Conservation (phyloP, 768 basidiomycete species). For the Megacollybia marginata region DNA sequence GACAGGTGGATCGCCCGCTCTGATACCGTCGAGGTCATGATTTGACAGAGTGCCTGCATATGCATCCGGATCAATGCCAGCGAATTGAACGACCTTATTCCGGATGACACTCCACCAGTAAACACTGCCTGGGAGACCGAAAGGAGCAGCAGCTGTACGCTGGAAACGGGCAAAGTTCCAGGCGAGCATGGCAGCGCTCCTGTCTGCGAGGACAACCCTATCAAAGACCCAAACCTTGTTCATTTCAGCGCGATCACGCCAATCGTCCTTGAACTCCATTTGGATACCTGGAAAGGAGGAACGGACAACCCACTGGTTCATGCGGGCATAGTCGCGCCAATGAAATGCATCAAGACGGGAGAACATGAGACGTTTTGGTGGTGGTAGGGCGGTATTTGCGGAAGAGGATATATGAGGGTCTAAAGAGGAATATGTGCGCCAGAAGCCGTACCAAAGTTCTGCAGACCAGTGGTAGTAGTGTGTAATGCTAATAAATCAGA, state of each 20-base stretch:
- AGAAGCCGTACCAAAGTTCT: slow-evolving; percentile 87
- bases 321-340: slow-evolving; percentile 87
- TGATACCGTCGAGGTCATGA: background rate
- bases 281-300: slow-evolving; percentile 73
- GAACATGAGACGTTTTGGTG: slow-evolving; percentile 72
- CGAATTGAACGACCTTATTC: slow-evolving; percentile 64
- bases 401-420: slow-evolving; percentile 58
- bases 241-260: slow-evolving; percentile 70
- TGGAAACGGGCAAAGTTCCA: slow-evolving; percentile 60
- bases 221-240: slow-evolving; percentile 72
- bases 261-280: slow-evolving; percentile 79
- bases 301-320: slow-evolving; percentile 86
- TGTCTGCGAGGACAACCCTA: slow-evolving; percentile 82
- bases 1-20: slow-evolving; percentile 38
- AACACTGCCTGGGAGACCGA: slow-evolving; percentile 63
- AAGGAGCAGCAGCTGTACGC: slow-evolving; percentile 70
- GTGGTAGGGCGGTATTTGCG: slow-evolving; percentile 67
- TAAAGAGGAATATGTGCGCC: slow-evolving; percentile 83
- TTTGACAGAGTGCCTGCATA: slow-evolving; percentile 30
- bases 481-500: slow-evolving; percentile 47
- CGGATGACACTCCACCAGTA: slow-evolving; percentile 85
- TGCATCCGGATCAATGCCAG: slow-evolving; percentile 43
- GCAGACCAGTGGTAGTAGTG: slow-evolving; percentile 95
- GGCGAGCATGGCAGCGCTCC: slow-evolving; percentile 75
- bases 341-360: slow-evolving; percentile 63